phyloP scores from a whole-genome alignment of 768 basidiomycete genomes.

The Astraeus odoratus region DNA sequence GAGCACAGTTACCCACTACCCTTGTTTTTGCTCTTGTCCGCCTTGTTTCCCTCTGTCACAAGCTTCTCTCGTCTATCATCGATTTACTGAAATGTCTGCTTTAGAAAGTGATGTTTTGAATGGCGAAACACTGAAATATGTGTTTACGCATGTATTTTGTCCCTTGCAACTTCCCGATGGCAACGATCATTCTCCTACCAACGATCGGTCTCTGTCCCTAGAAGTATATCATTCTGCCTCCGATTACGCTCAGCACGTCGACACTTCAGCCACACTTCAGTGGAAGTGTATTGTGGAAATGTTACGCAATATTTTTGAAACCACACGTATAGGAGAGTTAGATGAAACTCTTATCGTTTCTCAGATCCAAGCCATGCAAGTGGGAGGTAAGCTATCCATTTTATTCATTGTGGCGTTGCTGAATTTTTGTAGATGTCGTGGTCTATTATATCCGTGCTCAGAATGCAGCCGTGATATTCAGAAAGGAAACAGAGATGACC shows the following conservation, averaged over 20 bases:
- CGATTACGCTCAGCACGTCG: conserved; percentile 12
- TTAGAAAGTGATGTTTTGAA: no score
- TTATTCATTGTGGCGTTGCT: background rate
- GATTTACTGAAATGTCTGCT: no score
- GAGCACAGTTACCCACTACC: no score
- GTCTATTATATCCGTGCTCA: conserved; percentile 37
- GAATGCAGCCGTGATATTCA: conserved; percentile 41
- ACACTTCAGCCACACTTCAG: conserved; percentile 2
- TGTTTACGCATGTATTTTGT: conserved; percentile 37
- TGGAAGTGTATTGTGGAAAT: conserved; percentile 30
- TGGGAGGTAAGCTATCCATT: conserved; percentile 11
- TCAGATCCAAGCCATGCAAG: conserved; percentile 15
- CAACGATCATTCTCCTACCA: conserved; percentile 22
- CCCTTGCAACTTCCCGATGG: conserved; percentile 36
- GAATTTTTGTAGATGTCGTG: conserved; percentile 26
- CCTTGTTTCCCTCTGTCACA: no score
- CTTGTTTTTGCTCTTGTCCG: no score
- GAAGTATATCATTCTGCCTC: conserved; percentile 13
- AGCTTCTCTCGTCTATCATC: no score
- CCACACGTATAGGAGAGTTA: conserved; percentile 1
- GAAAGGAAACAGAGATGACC: conserved; percentile 21
- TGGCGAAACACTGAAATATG: conserved; percentile 25
- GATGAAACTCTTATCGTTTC: background rate
- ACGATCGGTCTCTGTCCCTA: conserved; percentile 22
- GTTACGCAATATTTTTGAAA: conserved; percentile 19